Percentiles rank a stretch among this genome's conserved stretches.
Evolutionary conservation across 306 rosid species (phyloP).

Genomic region (Citrullus colocynthis): DNA sequence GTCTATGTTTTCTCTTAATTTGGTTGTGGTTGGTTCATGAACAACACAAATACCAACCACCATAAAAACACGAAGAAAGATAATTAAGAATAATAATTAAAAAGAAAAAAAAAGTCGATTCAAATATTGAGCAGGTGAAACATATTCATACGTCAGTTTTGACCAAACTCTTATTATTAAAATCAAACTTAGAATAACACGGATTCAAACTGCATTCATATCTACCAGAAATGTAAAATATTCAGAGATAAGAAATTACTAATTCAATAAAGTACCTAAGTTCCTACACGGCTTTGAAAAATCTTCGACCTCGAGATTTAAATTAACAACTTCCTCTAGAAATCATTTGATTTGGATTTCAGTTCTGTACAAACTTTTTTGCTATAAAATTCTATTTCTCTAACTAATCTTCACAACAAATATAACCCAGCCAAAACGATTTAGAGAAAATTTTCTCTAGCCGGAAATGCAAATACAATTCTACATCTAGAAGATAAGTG

Average conservation of each 20-base stretch:
- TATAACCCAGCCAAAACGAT: not conserved
- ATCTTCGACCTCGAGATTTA: not conserved
- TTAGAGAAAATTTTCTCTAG: not conserved
- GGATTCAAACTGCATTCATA: not conserved
- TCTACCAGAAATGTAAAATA: not conserved
- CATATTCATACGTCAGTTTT: not conserved
- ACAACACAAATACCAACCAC: not conserved
- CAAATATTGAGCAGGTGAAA: not conserved
- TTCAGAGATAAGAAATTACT: not conserved
- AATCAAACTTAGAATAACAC: not conserved
- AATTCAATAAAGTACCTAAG: not conserved
- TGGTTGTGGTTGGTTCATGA: not conserved
- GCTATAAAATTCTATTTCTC: not conserved
- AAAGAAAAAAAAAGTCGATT: not conserved
- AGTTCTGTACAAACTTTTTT: not conserved
- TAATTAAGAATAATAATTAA: not conserved
- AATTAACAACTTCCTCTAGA: not conserved
- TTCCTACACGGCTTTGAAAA: not conserved
- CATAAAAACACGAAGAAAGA: not conserved
- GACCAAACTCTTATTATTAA: not conserved
- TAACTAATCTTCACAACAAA: not conserved
- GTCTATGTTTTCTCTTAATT: not conserved
- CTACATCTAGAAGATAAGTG: not conserved
- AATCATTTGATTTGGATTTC: not conserved
- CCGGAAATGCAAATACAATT: not conserved